phyloP scores from a whole-genome alignment of 148 eudicot species.

The Fallopia convolvulus region DNA sequence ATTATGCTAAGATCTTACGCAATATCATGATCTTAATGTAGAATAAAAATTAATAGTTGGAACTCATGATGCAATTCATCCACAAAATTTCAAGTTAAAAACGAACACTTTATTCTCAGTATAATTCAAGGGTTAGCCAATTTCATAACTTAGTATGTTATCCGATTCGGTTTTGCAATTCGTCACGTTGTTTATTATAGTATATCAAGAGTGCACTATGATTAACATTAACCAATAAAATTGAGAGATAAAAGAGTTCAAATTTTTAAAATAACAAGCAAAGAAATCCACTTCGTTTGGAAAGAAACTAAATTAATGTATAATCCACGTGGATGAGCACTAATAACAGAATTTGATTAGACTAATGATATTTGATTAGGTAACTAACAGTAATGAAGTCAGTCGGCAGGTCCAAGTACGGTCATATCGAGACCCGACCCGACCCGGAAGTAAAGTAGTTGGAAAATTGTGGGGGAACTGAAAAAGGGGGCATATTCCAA shows the following conservation, averaged over 20 bases:
- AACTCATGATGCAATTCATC: too few relatives aligned
- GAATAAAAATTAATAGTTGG: too few relatives aligned
- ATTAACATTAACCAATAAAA: not conserved
- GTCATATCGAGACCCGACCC: not conserved
- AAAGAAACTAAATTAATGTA: too few relatives aligned
- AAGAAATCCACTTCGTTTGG: not conserved
- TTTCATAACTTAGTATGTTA: too few relatives aligned
- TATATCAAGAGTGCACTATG: not conserved
- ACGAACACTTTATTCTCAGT: too few relatives aligned
- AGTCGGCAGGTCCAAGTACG: not conserved
- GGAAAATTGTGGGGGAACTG: too few relatives aligned
- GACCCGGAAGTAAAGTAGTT: not conserved
- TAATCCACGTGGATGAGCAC: not conserved
- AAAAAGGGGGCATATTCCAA: too few relatives aligned
- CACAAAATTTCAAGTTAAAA: too few relatives aligned
- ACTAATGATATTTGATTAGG: not conserved
- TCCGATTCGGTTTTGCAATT: not conserved
- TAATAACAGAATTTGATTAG: not conserved
- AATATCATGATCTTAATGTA: too few relatives aligned
- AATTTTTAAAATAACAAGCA: not conserved
- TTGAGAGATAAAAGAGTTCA: not conserved
- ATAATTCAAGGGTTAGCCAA: too few relatives aligned
- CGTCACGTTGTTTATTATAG: not conserved
- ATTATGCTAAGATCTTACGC: too few relatives aligned
- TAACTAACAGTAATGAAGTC: too few relatives aligned